Evolutionary conservation across 2,329 filamentous ascomycete species (phyloP), one percentile per base, ranked within the genome.

Genomic region (Apiospora kogelbergensis): DNA sequence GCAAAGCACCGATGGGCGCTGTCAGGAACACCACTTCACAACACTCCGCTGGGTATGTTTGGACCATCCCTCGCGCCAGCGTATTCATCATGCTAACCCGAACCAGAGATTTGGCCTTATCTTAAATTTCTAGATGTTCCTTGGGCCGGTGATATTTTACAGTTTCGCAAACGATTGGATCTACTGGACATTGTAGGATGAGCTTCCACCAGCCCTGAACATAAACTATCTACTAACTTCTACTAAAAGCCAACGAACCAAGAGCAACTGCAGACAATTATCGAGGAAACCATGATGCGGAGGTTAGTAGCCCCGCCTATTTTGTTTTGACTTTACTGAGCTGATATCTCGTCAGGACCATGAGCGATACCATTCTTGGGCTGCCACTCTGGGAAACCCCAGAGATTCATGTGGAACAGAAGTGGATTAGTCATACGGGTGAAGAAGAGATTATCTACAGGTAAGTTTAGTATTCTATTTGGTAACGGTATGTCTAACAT

Each of bases 381-480:
- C 26, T 10, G 24, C 48, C 15, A 11, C 48, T 57, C 1, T 48
- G 63, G 67, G 30, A 26, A 33, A 33, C n/a, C 1, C 7, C 6
- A 2, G 6, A 20, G 1, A 7, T 17, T 3, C 48, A 57, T 26
- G 5, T 3, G 2, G 48, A 57, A 1, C 0, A 5, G 15, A 33
- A 33, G 20, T 33, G 15, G 48, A 48, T 68, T 6, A 6, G 17
- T 15, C 53, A 45, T 15, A 41, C 67, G 2, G n/a, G 44, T 3
- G 63, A 68, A 37, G 67, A 68, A 20, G 24, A 24, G 20, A 15
- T 65, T 44, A 65, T 68, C 1, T 68, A 68, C 37, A 68, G 67
- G 67, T 68, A 57, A 7, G 9, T 2, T 11, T 41, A 41, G 4
- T 13, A 2, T 2, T 6, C 40, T 41, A 41, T 41, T 11, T 41